Conservation (phyloP, 140 eudicot species). For the Artemisia princeps region DNA sequence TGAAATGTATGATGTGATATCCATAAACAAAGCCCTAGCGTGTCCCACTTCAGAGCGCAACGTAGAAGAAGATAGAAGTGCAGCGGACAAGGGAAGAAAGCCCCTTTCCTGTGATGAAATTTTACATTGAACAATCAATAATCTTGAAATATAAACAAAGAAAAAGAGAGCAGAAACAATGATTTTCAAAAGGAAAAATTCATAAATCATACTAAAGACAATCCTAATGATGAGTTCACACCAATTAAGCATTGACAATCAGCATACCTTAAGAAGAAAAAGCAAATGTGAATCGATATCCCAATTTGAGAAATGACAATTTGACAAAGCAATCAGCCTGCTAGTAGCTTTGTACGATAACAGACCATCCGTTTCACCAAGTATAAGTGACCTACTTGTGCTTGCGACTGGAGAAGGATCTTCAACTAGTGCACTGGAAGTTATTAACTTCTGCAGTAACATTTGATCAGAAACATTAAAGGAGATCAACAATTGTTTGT, state of each 20-base stretch:
- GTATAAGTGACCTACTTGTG: constrained; percentile 48
- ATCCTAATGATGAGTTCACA: constrained; percentile 4
- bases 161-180: constrained; percentile 12
- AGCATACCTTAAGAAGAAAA: constrained; percentile 71
- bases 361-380: constrained; percentile 54
- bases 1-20: constrained; percentile 56
- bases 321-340: constrained; percentile 57
- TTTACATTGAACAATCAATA: constrained; percentile 5
- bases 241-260: constrained; percentile 1
- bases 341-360: constrained; percentile 68
- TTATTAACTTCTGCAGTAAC: constrained; percentile 68
- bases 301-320: constrained; percentile 51
- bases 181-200: not conserved
- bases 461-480: constrained; percentile 26
- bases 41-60: constrained; percentile 54
- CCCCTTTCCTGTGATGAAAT: constrained; percentile 72
- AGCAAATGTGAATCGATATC: constrained; percentile 74
- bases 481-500: not conserved
- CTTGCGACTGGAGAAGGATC: constrained; percentile 83
- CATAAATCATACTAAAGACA: not conserved
- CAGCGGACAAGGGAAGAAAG: constrained; percentile 87
- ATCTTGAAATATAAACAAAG: constrained; percentile 16
- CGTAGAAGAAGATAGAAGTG: constrained; percentile 64
- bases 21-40: constrained; percentile 52
- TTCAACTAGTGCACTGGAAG: constrained; percentile 54